phyloP scores from a whole-genome alignment of 2,329 filamentous ascomycete species.

The Didymosphaeria variabile region DNA sequence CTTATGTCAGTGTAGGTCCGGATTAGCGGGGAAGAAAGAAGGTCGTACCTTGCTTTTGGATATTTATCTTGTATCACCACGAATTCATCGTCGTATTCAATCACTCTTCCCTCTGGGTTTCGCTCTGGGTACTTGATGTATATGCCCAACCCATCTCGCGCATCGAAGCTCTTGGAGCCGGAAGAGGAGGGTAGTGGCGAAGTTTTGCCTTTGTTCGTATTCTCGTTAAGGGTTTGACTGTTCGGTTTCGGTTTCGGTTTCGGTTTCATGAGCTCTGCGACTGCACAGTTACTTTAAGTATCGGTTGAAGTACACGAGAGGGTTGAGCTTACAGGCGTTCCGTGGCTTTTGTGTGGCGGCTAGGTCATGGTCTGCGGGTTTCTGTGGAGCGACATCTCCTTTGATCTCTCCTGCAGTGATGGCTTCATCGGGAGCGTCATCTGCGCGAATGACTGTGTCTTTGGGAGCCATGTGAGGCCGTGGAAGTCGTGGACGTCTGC shows the following conservation, averaged over 20 bases:
- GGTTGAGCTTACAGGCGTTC: constrained; percentile 48
- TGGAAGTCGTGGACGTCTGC: background rate
- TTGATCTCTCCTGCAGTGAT: constrained; percentile 35
- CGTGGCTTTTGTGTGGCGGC: constrained; percentile 33
- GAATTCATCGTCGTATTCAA: constrained; percentile 73
- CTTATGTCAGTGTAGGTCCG: background rate
- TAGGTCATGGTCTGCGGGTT: constrained; percentile 11
- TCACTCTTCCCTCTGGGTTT: constrained; percentile 66
- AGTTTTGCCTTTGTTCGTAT: constrained; percentile 15
- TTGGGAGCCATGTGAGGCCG: constrained; percentile 18
- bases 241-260: constrained; percentile 46
- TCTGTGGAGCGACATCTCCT: constrained; percentile 22
- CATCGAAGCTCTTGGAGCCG: constrained; percentile 47
- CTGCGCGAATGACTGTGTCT: constrained; percentile 13
- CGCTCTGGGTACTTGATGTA: constrained; percentile 72
- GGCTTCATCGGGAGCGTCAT: constrained; percentile 22
- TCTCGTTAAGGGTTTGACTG: constrained; percentile 13
- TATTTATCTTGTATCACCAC: constrained; percentile 84
- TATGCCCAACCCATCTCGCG: constrained; percentile 69
- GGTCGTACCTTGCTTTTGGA: constrained; percentile 69
- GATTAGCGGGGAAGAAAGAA: background rate
- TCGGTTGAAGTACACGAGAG: constrained; percentile 1
- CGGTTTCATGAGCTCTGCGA: constrained; percentile 59
- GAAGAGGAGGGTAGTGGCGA: constrained; percentile 18
- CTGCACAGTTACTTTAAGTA: constrained; percentile 44